A percentile compares a stretch with the other conserved stretches of the same genome.
Evolutionary conservation across 768 basidiomycete species (phyloP).

Genomic region (Tulasnella calospora): DNA sequence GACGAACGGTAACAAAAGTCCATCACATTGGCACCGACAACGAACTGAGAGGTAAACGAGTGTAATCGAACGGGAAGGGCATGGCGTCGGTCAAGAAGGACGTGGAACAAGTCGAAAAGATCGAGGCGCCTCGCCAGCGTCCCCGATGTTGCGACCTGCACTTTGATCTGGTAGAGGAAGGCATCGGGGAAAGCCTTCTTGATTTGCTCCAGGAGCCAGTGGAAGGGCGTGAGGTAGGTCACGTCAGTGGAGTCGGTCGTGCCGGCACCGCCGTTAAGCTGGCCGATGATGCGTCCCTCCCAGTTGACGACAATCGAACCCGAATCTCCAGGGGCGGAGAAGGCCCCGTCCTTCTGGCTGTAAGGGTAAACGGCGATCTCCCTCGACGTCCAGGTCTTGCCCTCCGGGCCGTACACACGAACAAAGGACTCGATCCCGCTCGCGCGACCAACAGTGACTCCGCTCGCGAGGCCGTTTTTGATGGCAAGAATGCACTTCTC

Average conservation of each 20-base stretch:
- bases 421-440: conserved; percentile 31
- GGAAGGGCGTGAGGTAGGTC: conserved; percentile 13
- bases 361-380: conserved; percentile 11
- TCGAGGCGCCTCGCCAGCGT: too few relatives aligned
- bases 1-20: too few relatives aligned
- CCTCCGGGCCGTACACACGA: conserved; percentile 30
- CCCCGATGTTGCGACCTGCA: too few relatives aligned
- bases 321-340: conserved; percentile 14
- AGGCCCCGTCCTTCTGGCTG: conserved; percentile 13
- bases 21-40: too few relatives aligned
- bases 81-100: too few relatives aligned
- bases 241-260: not conserved
- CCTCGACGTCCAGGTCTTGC: conserved; percentile 21
- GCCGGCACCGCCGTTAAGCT: conserved; percentile 16
- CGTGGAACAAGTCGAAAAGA: too few relatives aligned
- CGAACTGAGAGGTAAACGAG: too few relatives aligned
- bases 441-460: conserved; percentile 34
- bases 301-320: conserved; percentile 24
- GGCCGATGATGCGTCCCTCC: conserved; percentile 7
- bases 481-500: conserved; percentile 32
- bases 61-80: too few relatives aligned
- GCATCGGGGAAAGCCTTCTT: too few relatives aligned
- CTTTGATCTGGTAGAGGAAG: too few relatives aligned
- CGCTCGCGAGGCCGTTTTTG: conserved; percentile 33
- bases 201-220: conserved; percentile 9